Conservation (phyloP, 495 filamentous ascomycete species). For the Chaetomium cochliodes region DNA sequence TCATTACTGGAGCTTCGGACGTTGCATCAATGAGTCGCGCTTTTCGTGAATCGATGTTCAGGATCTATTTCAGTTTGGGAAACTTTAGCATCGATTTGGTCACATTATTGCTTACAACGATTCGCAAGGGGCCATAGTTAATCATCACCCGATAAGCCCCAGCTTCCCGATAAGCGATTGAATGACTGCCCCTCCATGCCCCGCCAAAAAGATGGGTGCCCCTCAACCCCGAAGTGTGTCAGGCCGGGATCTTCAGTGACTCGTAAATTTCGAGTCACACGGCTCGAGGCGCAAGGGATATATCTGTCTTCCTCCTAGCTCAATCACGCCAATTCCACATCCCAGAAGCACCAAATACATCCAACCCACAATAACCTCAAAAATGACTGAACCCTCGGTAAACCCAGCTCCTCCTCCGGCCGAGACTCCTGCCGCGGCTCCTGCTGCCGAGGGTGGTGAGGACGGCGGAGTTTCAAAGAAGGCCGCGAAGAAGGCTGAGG, state of each 20-base stretch:
- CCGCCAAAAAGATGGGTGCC: slow-evolving; percentile 27
- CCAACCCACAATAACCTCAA: neutral
- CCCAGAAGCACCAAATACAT: neutral
- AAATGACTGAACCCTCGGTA: slow-evolving; percentile 30
- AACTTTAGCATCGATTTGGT: neutral
- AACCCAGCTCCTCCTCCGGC: slow-evolving; percentile 28
- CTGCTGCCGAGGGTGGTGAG: slow-evolving; percentile 28
- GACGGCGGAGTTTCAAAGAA: slow-evolving; percentile 48
- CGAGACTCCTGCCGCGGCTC: slow-evolving; percentile 20
- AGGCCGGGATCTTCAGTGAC: slow-evolving; percentile 23
- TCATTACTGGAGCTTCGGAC: slow-evolving; percentile 12
- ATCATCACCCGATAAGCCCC: neutral
- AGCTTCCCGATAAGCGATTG: neutral
- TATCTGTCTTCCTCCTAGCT: neutral
- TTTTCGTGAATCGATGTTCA: neutral
- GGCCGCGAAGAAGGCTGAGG: slow-evolving; percentile 56
- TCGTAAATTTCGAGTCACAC: slow-evolving; percentile 18
- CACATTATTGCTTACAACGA: neutral
- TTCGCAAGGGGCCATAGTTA: neutral
- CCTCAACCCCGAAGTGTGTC: slow-evolving; percentile 26
- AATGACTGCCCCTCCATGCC: slow-evolving; percentile 24
- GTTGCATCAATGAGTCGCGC: neutral
- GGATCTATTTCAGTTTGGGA: neutral
- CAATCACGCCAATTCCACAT: neutral
- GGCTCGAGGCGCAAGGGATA: neutral